phyloP scores from a whole-genome alignment of 179 eudicot genomes.

The Sideroxylon spinosum region DNA sequence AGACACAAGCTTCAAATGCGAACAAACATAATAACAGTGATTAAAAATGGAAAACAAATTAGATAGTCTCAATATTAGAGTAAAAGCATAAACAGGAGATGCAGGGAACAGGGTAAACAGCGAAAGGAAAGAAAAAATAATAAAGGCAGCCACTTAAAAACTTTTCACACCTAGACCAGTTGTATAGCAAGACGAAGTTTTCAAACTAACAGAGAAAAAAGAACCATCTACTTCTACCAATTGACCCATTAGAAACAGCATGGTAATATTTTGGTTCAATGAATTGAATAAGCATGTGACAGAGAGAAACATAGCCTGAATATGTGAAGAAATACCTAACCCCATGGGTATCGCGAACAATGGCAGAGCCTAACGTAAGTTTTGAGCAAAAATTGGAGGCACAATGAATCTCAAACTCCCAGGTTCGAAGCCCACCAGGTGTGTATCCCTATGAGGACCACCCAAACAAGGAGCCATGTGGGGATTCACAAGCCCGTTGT shows the following conservation, averaged over 20 bases:
- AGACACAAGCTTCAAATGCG: background rate
- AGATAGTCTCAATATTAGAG: background rate
- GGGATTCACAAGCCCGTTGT: too few relatives aligned
- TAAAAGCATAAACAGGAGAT: slow-evolving; percentile 7
- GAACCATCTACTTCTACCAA: background rate
- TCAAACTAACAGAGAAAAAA: background rate
- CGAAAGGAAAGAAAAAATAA: background rate
- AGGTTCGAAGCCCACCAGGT: too few relatives aligned
- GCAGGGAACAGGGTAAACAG: background rate
- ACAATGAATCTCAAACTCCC: too few relatives aligned
- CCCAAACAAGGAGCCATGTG: too few relatives aligned
- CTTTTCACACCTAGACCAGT: background rate
- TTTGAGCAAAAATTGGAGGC: too few relatives aligned
- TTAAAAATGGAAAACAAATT: background rate
- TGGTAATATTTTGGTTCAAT: too few relatives aligned
- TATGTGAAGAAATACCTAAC: too few relatives aligned
- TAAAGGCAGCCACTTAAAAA: background rate
- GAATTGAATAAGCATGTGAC: too few relatives aligned
- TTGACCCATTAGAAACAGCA: background rate
- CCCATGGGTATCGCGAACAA: too few relatives aligned
- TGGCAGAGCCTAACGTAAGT: too few relatives aligned
- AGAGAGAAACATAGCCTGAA: too few relatives aligned
- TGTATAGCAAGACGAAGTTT: background rate
- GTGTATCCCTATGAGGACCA: too few relatives aligned
- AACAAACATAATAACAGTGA: background rate